These are phyloP conservation scores for Spathaspora sp. DNA, from an alignment of 1,139 yeast genomes.

Conservation along the genomic window DNA sequence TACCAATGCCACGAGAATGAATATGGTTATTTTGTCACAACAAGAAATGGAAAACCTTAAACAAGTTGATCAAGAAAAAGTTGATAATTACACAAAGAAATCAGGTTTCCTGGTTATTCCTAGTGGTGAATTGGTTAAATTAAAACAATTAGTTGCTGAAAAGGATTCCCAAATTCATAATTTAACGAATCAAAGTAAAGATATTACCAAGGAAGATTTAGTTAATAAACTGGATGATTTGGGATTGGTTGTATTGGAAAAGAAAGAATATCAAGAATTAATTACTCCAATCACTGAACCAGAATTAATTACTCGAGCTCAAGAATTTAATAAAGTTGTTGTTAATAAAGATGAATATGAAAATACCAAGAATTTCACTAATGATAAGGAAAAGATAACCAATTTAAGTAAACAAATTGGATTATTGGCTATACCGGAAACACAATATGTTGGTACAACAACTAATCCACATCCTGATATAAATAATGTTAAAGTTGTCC, in stretches of 20 bases:
- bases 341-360: conserved; percentile 37
- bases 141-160: conserved; percentile 34
- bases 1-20: conserved; percentile 32
- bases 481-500: conserved; percentile 61
- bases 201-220: conserved; percentile 12
- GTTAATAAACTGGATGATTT: conserved; percentile 13
- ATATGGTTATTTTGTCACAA: conserved; percentile 34
- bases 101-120: conserved; percentile 20
- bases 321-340: conserved; percentile 37
- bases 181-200: neutral
- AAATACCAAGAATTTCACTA: conserved; percentile 18
- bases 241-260: conserved; percentile 18
- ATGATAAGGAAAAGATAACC: conserved; percentile 23
- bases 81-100: conserved; percentile 17
- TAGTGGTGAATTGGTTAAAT: conserved; percentile 24
- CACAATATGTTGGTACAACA: conserved; percentile 60
- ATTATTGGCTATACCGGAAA: conserved; percentile 52
- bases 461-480: conserved; percentile 54
- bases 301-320: conserved; percentile 12
- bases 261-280: conserved; percentile 25
- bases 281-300: conserved; percentile 17
- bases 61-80: conserved; percentile 15
- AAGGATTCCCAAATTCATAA: conserved; percentile 11
- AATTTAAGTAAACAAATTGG: conserved; percentile 45
- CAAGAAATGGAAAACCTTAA: conserved; percentile 20